These are phyloP conservation scores for Coccinonectria pachysandricola DNA, from an alignment of 2,329 filamentous ascomycete species.

Conservation along the genomic window DNA sequence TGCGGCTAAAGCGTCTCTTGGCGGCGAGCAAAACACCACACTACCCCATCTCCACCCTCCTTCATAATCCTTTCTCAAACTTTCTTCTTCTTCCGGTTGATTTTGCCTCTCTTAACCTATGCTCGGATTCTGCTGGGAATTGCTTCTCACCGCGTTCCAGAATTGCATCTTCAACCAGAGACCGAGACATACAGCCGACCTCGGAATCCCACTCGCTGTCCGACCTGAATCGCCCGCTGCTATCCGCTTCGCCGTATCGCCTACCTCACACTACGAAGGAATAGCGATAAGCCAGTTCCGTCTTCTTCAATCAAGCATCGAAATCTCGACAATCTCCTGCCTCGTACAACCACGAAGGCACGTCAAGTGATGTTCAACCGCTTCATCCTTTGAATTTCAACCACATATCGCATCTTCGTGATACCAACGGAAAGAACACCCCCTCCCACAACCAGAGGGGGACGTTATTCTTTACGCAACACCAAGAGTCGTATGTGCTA, in stretches of 20 bases:
- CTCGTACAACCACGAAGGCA: conserved; percentile 20
- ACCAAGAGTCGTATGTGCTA: conserved; percentile 30
- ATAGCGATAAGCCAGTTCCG: too few species aligned
- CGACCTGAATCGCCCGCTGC: conserved; percentile 14
- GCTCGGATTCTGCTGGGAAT: conserved; percentile 1
- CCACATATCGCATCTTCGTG: conserved; percentile 17
- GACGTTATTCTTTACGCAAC: conserved; percentile 19
- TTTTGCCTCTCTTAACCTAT: conserved; percentile 7
- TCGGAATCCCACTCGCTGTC: conserved; percentile 13
- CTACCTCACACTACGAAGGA: too few species aligned
- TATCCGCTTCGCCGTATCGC: conserved; percentile 11
- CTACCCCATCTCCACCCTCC: conserved; percentile 12
- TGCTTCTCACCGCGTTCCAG: conserved; percentile 15
- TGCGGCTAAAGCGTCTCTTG: conserved; percentile 14
- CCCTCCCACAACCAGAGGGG: conserved; percentile 20
- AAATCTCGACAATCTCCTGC: too few species aligned
- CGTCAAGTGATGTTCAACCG: conserved; percentile 29
- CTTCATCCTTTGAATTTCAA: conserved; percentile 24
- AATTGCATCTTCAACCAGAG: conserved; percentile 9
- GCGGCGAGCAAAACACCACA: conserved; percentile 17
- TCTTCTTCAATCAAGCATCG: too few species aligned
- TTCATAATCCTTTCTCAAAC: conserved; percentile 7
- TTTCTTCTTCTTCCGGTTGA: conserved; percentile 8
- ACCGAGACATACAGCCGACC: conserved; percentile 21
- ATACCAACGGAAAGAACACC: conserved; percentile 12